Percentiles rank a stretch among this genome's conserved stretches.
Evolutionary conservation across 352 stramenopile species (phyloP).

Genomic region (Globisporangium spinosum): DNA sequence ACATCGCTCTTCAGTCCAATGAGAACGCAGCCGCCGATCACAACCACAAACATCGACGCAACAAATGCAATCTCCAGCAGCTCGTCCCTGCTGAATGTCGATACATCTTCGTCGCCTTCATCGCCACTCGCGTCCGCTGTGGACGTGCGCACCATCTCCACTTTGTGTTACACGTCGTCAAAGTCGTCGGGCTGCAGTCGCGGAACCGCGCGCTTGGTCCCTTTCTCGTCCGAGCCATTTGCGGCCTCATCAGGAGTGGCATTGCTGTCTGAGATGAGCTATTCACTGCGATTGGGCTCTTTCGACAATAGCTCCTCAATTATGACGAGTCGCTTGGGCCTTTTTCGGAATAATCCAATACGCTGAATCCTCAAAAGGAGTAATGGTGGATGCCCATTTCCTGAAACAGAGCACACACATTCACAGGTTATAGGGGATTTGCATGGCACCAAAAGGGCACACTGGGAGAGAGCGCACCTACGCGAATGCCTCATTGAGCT

Average conservation of each 20-base stretch:
- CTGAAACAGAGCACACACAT: slow-evolving; percentile 10
- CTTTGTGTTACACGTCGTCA: slow-evolving; percentile 57
- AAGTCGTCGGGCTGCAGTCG: slow-evolving; percentile 57
- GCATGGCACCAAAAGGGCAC: not conserved
- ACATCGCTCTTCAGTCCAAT: slow-evolving; percentile 38
- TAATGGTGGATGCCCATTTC: slow-evolving; percentile 60
- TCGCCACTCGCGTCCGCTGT: slow-evolving; percentile 13
- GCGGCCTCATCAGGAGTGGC: not conserved
- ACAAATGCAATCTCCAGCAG: slow-evolving; percentile 37
- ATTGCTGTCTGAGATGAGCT: not conserved
- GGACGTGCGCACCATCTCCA: slow-evolving; percentile 44
- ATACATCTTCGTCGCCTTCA: not conserved
- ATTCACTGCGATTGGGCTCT: not conserved
- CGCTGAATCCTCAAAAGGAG: slow-evolving; percentile 25
- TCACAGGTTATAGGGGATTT: not conserved
- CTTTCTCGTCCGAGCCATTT: not conserved
- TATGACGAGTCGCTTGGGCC: not conserved
- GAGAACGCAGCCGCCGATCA: slow-evolving; percentile 34
- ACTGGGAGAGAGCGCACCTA: slow-evolving; percentile 21
- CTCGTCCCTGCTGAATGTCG: slow-evolving; percentile 18
- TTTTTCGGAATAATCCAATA: not conserved
- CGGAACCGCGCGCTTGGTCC: slow-evolving; percentile 14
- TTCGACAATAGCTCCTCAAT: not conserved
- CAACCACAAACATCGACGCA: slow-evolving; percentile 22
- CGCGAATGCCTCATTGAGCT: slow-evolving; percentile 63